Evolutionary conservation across 169 alveolate genomes (phyloP).

Genomic region (Plasmodium yoelii): DNA sequence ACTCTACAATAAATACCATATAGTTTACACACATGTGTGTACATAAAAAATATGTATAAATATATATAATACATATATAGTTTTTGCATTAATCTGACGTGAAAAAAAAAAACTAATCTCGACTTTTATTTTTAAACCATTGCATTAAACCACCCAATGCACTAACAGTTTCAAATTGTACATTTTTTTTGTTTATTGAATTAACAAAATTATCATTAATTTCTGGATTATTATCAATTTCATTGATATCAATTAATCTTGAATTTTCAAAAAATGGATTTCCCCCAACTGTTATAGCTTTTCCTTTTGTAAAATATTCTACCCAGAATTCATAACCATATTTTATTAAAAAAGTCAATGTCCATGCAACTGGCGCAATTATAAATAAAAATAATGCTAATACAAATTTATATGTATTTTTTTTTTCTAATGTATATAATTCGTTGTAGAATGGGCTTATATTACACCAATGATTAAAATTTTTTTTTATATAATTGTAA

Average conservation of each 20-base stretch:
- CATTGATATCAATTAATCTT: conserved; percentile 35
- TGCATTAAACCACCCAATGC: conserved; percentile 64
- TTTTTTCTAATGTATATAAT: conserved; percentile 57
- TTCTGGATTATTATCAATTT: conserved; percentile 1
- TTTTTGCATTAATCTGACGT: too few species aligned
- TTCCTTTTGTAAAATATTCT: conserved; percentile 75
- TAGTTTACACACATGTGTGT: too few species aligned
- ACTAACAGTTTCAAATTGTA: conserved; percentile 55
- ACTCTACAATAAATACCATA: too few species aligned
- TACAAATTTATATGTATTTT: conserved; percentile 52
- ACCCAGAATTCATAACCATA: conserved; percentile 57
- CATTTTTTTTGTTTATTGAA: conserved; percentile 12
- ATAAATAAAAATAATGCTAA: conserved; percentile 60
- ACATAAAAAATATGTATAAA: too few species aligned
- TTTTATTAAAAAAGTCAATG: conserved; percentile 37
- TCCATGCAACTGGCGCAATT: conserved; percentile 71
- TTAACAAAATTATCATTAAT: conserved; percentile 17
- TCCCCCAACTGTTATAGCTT: conserved; percentile 74
- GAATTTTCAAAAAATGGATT: conserved; percentile 58
- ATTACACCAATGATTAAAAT: conserved; percentile 32
- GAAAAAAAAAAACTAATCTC: conserved; percentile 18
- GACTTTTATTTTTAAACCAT: conserved; percentile 75
- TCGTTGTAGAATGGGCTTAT: conserved; percentile 67
- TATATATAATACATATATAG: too few species aligned
- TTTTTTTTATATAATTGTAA: conserved; percentile 35